Percentiles rank a stretch among this genome's conserved stretches.
phyloP scores from a whole-genome alignment of 768 basidiomycete genomes.

The Clitopilus hobsonii region DNA sequence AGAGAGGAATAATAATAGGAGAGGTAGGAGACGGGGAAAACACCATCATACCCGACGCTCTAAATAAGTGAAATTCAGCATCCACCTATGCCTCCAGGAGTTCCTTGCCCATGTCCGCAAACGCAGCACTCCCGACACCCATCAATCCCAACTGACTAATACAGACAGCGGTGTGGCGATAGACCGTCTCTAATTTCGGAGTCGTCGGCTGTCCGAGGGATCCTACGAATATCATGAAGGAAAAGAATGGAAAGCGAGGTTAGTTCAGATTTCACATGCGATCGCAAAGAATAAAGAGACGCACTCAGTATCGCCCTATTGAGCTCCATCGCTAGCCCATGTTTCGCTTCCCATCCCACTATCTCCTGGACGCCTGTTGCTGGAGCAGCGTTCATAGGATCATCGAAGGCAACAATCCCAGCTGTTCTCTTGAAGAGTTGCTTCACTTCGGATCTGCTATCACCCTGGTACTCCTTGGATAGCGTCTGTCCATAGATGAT shows the following conservation, averaged over 20 bases:
- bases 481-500: constrained; percentile 72
- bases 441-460: constrained; percentile 59
- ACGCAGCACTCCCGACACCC: constrained; percentile 75
- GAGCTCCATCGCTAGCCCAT: constrained; percentile 66
- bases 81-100: constrained; percentile 43
- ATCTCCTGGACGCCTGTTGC: constrained; percentile 64
- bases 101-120: constrained; percentile 75
- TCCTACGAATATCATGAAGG: constrained; percentile 37
- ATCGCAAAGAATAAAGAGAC: constrained; percentile 17
- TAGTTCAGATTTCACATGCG: neutral
- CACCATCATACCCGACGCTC: neutral
- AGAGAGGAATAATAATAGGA: neutral
- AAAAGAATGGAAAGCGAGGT: constrained; percentile 4
- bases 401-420: constrained; percentile 74
- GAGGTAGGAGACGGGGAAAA: neutral
- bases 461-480: constrained; percentile 62
- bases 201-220: constrained; percentile 71
- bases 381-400: constrained; percentile 51
- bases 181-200: constrained; percentile 72
- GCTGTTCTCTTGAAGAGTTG: constrained; percentile 70
- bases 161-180: constrained; percentile 67
- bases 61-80: neutral
- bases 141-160: constrained; percentile 67
- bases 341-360: constrained; percentile 63
- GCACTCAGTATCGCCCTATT: constrained; percentile 81